Evolutionary conservation across 2,329 filamentous ascomycete species (phyloP).

Genomic region (Aspergillus ochraceoroseus): DNA sequence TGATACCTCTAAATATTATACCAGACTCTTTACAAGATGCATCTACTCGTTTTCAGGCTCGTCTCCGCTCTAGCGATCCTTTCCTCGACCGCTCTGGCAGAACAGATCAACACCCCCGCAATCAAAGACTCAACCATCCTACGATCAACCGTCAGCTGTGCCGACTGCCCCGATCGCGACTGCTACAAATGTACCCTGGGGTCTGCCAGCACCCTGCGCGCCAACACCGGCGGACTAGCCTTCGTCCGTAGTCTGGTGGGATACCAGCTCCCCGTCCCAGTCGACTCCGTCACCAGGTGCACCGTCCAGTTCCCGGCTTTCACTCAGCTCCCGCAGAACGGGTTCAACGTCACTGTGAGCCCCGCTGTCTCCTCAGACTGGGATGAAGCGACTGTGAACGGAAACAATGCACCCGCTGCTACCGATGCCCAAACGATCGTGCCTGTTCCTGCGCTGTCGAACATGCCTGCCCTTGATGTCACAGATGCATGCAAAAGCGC

Average conservation of each 20-base stretch:
- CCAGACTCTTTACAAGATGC: conserved; percentile 1
- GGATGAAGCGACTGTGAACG: conserved; percentile 15
- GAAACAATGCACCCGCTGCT: conserved; percentile 9
- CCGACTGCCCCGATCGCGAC: conserved; percentile 12
- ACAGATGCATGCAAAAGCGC: conserved; percentile 10
- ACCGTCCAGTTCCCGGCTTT: conserved; percentile 18
- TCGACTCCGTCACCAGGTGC: conserved; percentile 8
- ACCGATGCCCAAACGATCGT: background rate
- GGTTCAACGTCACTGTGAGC: conserved; percentile 12
- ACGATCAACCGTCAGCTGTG: conserved; percentile 12
- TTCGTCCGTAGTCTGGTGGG: conserved; percentile 13
- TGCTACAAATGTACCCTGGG: conserved; percentile 16
- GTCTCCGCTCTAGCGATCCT: conserved; percentile 2
- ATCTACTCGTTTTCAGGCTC: background rate
- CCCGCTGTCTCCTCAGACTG: conserved; percentile 12
- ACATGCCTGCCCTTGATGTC: conserved; percentile 10
- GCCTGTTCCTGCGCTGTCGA: conserved; percentile 6
- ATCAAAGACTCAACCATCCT: conserved; percentile 18
- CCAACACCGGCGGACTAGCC: conserved; percentile 11
- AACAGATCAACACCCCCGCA: conserved; percentile 6
- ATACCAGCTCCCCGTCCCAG: conserved; percentile 9
- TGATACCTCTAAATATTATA: too few species aligned
- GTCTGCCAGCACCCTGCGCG: conserved; percentile 5
- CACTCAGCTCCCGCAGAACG: background rate
- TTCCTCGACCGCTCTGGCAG: conserved; percentile 1